Conservation (phyloP, 2,329 filamentous ascomycete genomes). For the Rhynchosporium secalis region DNA sequence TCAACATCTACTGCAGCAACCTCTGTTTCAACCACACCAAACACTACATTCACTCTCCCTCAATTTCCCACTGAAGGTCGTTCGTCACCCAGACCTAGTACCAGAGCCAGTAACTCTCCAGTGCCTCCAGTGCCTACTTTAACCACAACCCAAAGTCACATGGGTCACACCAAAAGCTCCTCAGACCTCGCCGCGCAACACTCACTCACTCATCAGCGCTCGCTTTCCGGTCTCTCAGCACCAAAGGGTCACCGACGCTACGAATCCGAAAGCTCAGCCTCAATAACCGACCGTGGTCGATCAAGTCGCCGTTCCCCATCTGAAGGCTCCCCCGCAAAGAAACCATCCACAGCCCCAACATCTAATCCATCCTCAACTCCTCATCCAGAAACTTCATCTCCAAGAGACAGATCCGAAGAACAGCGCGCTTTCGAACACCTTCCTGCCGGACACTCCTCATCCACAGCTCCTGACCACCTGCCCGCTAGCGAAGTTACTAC, state of each 20-base stretch:
- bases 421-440: constrained; percentile 59
- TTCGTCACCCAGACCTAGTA: constrained; percentile 31
- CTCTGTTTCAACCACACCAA: constrained; percentile 30
- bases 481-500: constrained; percentile 50
- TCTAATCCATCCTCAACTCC: constrained; percentile 3
- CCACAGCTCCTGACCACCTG: constrained; percentile 53
- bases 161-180: constrained; percentile 18
- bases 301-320: constrained; percentile 51
- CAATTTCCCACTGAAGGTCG: constrained; percentile 23
- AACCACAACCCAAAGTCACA: constrained; percentile 8
- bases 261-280: constrained; percentile 56
- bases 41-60: constrained; percentile 16
- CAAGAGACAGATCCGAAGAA: constrained; percentile 43
- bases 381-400: not conserved
- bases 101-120: constrained; percentile 19
- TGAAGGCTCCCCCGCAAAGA: constrained; percentile 43
- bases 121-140: not conserved
- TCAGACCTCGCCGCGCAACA: constrained; percentile 7
- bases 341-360: constrained; percentile 36
- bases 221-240: constrained; percentile 10
- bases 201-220: constrained; percentile 27
- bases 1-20: constrained; percentile 32
- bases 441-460: constrained; percentile 57
- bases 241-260: constrained; percentile 49
- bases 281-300: constrained; percentile 62